Percentiles rank a stretch among this genome's conserved stretches.
phyloP scores from a whole-genome alignment of 1,284 basidiomycete genomes.

The Clitocybe nebularis region DNA sequence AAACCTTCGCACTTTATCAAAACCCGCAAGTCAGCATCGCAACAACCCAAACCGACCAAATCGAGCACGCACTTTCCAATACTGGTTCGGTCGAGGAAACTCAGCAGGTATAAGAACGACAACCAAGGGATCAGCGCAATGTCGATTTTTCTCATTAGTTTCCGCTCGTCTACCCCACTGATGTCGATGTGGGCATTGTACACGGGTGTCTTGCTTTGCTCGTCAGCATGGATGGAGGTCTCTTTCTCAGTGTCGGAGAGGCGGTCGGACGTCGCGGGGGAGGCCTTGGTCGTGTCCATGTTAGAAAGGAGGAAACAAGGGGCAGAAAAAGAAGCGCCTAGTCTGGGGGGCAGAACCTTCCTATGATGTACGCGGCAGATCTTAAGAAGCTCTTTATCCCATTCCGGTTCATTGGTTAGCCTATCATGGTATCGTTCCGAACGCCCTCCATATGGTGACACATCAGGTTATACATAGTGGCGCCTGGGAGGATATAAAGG shows the following conservation, averaged over 20 bases:
- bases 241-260: slow-evolving; percentile 21
- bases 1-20: slow-evolving; percentile 18
- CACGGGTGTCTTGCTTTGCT: slow-evolving; percentile 21
- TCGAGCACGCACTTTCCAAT: slow-evolving; percentile 65
- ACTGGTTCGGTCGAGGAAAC: slow-evolving; percentile 74
- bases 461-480: too few species aligned
- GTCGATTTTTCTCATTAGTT: slow-evolving; percentile 65
- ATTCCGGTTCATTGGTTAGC: too few species aligned
- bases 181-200: slow-evolving; percentile 53
- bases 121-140: slow-evolving; percentile 63
- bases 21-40: too few species aligned
- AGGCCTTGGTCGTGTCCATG: slow-evolving; percentile 8
- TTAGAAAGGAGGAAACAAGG: slow-evolving; percentile 10
- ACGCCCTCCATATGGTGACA: too few species aligned
- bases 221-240: slow-evolving; percentile 16
- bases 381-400: not conserved
- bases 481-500: too few species aligned
- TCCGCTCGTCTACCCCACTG: slow-evolving; percentile 56
- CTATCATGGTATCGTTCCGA: too few species aligned
- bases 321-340: slow-evolving; percentile 8
- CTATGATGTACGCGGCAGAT: not conserved
- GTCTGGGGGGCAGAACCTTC: slow-evolving; percentile 11
- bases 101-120: slow-evolving; percentile 70
- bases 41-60: too few species aligned
- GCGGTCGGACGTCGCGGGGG: slow-evolving; percentile 13